Conservation (phyloP, 1,139 yeast species). For the Taphrina communis region DNA sequence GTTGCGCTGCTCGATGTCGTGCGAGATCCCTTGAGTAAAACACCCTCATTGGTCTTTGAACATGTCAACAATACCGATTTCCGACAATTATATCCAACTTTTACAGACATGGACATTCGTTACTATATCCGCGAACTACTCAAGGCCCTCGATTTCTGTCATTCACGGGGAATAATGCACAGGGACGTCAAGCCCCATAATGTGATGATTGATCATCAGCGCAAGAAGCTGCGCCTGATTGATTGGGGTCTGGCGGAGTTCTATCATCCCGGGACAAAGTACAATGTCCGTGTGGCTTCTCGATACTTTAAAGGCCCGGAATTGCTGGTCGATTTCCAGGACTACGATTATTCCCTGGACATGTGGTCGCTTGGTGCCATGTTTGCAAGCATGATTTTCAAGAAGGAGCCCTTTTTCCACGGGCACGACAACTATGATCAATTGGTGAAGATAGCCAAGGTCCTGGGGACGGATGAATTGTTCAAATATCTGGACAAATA, state of each 20-base stretch:
- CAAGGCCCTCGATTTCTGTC: conserved; percentile 89
- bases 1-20: conserved; percentile 83
- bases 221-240: conserved; percentile 73
- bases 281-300: conserved; percentile 97
- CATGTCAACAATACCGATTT: conserved; percentile 89
- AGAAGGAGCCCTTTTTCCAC: conserved; percentile 96
- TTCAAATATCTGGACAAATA: conserved; percentile 76
- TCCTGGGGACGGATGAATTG: conserved; percentile 87
- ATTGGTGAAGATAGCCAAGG: conserved; percentile 89
- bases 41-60: conserved; percentile 93
- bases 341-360: conserved; percentile 83
- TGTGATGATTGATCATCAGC: conserved; percentile 93
- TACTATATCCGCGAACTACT: conserved; percentile 87
- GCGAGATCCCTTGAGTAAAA: conserved; percentile 85
- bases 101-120: conserved; percentile 79
- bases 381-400: conserved; percentile 95
- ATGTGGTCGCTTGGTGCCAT: conserved; percentile 97
- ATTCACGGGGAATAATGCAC: conserved; percentile 98
- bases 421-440: conserved; percentile 97
- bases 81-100: conserved; percentile 87
- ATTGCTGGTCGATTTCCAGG: conserved; percentile 85
- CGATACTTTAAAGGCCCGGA: conserved; percentile 98
- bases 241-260: conserved; percentile 99
- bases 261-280: conserved; percentile 92
- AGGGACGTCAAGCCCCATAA: conserved; percentile 98